Evolutionary conservation across 1,284 basidiomycete species (phyloP), one percentile per base, ranked within the genome.

Genomic region (Ustilago curta): DNA sequence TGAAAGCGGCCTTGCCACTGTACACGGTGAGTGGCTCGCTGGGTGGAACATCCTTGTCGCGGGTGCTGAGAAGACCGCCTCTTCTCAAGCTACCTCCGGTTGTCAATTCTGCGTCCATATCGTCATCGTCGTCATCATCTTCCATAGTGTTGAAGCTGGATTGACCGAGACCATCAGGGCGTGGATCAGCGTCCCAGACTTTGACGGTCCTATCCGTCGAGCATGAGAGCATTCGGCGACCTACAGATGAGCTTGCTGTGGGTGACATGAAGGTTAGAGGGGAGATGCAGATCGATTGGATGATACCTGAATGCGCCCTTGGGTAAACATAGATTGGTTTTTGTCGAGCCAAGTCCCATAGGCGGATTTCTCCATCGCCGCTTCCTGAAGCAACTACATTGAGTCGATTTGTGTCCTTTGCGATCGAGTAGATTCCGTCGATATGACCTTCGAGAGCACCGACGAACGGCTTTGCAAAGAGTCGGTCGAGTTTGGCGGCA

Each of bases 401-500:
- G 47, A 97, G 87, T 2, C 92, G 89, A 21, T 90, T 90, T 31
- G 92, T 91, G 82, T 93, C 93, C 81, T 90, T 91, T 21, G 90
- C 90, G 67, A 98, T 87, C 23, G 91, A 90, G 86, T 98, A 97
- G 16, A 97, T 91, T n/a, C 95, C 95, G 85, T 99, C 97, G 32
- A 93, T 88, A 86, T 98, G 96, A 0, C 96, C 97, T 66, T 97
- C 95, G 48, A 99, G 85, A 56, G 91, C 89, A 31, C 90, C 93
- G 8, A 99, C 89, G 79, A 99, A 99, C 0, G 97, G 97, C 84
- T 97, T 98, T 27, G 96, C 92, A 84, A 98, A 98, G 87, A 99
- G 93, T 56, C 94, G 88, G 65, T 98, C 95, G 87, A 99, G 92
- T 87, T 99, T 99, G 23, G 92, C 92, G 0, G 96, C 96, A 68